Conservation (phyloP, 805 yeast genomes). For the Saccharomycopsis schoenii region DNA sequence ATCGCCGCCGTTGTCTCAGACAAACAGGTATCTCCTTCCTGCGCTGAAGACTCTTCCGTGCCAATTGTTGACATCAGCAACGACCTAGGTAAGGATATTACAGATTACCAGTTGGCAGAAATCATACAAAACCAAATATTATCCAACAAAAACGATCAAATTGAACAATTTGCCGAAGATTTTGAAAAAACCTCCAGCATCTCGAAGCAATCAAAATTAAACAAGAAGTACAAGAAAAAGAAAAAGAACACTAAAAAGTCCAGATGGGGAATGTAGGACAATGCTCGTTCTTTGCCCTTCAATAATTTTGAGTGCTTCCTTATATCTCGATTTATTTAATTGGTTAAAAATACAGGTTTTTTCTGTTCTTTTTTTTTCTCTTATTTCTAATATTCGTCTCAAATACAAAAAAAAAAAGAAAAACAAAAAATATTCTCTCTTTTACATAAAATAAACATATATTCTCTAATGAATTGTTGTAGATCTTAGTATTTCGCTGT, state of each 20-base stretch:
- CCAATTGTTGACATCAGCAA: conserved; percentile 11
- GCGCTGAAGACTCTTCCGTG: neutral
- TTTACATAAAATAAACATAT: no score
- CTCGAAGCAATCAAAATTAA: neutral
- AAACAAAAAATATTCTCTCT: no score
- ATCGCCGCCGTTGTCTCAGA: neutral
- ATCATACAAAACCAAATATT: conserved; percentile 10
- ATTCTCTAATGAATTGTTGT: no score
- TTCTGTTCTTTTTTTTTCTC: no score
- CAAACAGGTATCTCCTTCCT: neutral
- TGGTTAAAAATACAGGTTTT: no score
- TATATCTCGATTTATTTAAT: neutral
- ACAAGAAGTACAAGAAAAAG: neutral
- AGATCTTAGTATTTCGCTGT: no score
- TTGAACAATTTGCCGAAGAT: neutral
- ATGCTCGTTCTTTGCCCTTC: no score
- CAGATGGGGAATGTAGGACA: neutral
- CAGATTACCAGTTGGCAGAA: conserved; percentile 18
- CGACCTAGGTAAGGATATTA: conserved; percentile 16
- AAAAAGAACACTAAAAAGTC: neutral
- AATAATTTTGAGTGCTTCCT: neutral
- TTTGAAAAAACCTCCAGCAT: neutral
- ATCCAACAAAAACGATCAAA: neutral
- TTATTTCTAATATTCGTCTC: no score
- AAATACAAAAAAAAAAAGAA: no score